Conservation (phyloP, 139 green algal genomes). For the Closterium sp. region DNA sequence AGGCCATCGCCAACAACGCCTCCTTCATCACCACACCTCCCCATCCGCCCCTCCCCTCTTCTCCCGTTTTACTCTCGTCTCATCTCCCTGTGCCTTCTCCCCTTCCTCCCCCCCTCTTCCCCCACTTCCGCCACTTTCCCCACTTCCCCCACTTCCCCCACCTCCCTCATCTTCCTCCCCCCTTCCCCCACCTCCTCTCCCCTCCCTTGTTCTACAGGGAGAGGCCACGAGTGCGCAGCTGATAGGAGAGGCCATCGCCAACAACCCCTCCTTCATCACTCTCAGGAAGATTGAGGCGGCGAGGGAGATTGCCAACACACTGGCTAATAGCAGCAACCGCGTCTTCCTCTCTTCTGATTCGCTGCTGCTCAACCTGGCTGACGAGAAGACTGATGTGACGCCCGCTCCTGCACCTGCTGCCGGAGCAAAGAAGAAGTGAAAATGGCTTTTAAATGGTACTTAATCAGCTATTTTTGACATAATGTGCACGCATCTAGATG, state of each 20-base stretch:
- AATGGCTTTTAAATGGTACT: too few relatives aligned
- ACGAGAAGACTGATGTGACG: background rate
- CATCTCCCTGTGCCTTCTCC: too few relatives aligned
- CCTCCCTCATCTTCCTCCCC: too few relatives aligned
- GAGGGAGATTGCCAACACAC: conserved; percentile 85
- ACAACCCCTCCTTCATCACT: too few relatives aligned
- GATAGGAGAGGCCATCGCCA: conserved; percentile 67
- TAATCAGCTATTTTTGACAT: background rate
- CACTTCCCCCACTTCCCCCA: background rate
- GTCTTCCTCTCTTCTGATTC: conserved; percentile 89
- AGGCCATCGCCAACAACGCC: conserved; percentile 85
- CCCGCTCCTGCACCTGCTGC: background rate
- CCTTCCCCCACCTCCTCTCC: conserved; percentile 33
- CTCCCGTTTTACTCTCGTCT: too few relatives aligned
- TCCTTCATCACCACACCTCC: conserved; percentile 88
- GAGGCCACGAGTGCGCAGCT: conserved; percentile 87
- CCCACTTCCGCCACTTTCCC: background rate
- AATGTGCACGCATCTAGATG: too few relatives aligned
- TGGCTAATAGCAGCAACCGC: conserved; percentile 77
- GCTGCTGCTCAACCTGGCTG: conserved; percentile 87
- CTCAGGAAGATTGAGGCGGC: conserved; percentile 67
- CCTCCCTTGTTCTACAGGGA: conserved; percentile 57
- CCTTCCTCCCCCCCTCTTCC: background rate
- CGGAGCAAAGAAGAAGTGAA: background rate
- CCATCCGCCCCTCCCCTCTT: too few relatives aligned